Conservation (phyloP, 2,329 filamentous ascomycete genomes). For the Lojkania enalia region DNA sequence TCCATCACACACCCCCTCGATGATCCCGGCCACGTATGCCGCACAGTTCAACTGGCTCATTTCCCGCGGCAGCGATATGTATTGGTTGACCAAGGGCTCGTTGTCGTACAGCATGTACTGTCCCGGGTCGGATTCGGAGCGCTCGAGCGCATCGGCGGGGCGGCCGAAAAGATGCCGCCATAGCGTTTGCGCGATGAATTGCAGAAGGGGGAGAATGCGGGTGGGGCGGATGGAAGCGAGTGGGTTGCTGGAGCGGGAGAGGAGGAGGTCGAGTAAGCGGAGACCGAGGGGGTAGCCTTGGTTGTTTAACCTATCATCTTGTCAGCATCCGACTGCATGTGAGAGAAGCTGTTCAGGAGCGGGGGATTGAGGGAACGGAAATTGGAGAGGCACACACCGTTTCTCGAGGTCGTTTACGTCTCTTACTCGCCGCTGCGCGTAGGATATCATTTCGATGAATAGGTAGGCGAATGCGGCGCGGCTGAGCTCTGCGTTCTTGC, state of each 20-base stretch:
- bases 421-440: conserved; percentile 87
- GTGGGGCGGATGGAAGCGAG: conserved; percentile 68
- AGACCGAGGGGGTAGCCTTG: conserved; percentile 94
- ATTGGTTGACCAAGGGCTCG: conserved; percentile 92
- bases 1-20: conserved; percentile 94
- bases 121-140: conserved; percentile 79
- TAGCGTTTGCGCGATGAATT: conserved; percentile 90
- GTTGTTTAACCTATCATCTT: conserved; percentile 73
- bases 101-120: conserved; percentile 99
- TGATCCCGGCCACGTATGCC: conserved; percentile 90
- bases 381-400: conserved; percentile 58
- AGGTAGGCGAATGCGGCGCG: conserved; percentile 94
- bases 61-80: conserved; percentile 89
- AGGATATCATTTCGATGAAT: conserved; percentile 94
- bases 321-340: conserved; percentile 43
- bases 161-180: conserved; percentile 93
- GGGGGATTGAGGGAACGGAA: not conserved
- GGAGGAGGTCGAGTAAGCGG: conserved; percentile 90
- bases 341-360: not conserved
- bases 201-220: conserved; percentile 85
- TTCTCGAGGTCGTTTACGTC: conserved; percentile 94
- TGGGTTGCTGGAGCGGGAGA: conserved; percentile 64
- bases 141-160: conserved; percentile 89
- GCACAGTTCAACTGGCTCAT: conserved; percentile 97
- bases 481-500: conserved; percentile 84